Evolutionary conservation across 345 rosid genomes (phyloP).

Genomic region (Sonneratia caseolaris): DNA sequence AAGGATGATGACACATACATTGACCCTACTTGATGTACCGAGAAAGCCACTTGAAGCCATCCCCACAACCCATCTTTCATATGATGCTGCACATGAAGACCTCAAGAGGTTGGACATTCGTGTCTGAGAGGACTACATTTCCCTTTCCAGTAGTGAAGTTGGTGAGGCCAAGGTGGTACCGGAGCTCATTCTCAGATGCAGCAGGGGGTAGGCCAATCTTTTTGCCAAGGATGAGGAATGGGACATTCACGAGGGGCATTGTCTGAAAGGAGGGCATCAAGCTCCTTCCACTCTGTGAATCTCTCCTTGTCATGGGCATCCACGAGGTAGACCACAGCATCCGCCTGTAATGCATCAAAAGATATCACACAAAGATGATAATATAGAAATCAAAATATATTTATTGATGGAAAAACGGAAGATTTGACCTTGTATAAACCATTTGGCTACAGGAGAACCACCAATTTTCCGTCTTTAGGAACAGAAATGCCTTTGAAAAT

Average conservation of each 20-base stretch:
- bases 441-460: too few relatives aligned
- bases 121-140: constrained; percentile 49
- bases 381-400: background rate
- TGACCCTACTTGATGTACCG: constrained; percentile 47
- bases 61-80: constrained; percentile 78
- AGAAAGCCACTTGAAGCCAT: constrained; percentile 77
- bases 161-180: constrained; percentile 61
- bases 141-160: constrained; percentile 83
- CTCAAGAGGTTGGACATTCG: constrained; percentile 64
- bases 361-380: background rate
- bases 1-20: too few relatives aligned
- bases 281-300: constrained; percentile 72
- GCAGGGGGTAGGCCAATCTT: constrained; percentile 75
- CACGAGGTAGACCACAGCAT: constrained; percentile 71
- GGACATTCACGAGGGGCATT: constrained; percentile 55
- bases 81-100: constrained; percentile 88
- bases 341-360: constrained; percentile 35
- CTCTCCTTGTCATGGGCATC: constrained; percentile 83
- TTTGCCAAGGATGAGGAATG: constrained; percentile 70
- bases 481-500: too few relatives aligned
- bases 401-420: too few relatives aligned
- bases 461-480: too few relatives aligned
- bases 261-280: constrained; percentile 75
- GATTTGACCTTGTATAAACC: too few relatives aligned
- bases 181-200: constrained; percentile 75